These are phyloP conservation scores for Fusarium mangiferae DNA, from an alignment of 2,329 filamentous ascomycete genomes.

Conservation along the genomic window DNA sequence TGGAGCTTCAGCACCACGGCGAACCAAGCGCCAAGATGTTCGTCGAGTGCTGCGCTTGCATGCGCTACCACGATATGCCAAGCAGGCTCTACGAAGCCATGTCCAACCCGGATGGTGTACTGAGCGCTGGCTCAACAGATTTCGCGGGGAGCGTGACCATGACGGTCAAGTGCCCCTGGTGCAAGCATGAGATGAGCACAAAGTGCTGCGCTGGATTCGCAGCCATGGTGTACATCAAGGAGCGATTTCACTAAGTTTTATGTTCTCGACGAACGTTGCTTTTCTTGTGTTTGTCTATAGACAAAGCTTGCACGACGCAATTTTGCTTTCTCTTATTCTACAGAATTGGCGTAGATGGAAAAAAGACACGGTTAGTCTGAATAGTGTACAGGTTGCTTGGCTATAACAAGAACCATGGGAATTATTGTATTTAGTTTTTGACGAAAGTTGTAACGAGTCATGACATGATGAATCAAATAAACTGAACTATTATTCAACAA, in stretches of 20 bases:
- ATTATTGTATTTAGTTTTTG: slow-evolving; percentile 32
- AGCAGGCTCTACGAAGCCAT: slow-evolving; percentile 72
- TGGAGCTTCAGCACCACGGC: slow-evolving; percentile 26
- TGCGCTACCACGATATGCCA: slow-evolving; percentile 74
- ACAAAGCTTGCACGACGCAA: slow-evolving; percentile 34
- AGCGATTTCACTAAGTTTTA: slow-evolving; percentile 63
- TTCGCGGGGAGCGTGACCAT: slow-evolving; percentile 68
- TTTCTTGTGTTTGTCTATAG: slow-evolving; percentile 5
- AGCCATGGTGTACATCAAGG: slow-evolving; percentile 72
- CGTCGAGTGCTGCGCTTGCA: slow-evolving; percentile 72
- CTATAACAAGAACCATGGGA: slow-evolving; percentile 7
- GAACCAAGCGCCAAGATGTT: slow-evolving; percentile 70
- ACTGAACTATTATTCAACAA: neutral
- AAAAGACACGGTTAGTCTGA: slow-evolving; percentile 8
- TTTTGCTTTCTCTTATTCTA: slow-evolving; percentile 9
- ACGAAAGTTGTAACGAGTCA: slow-evolving; percentile 39
- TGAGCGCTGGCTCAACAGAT: slow-evolving; percentile 59
- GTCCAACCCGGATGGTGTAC: slow-evolving; percentile 66
- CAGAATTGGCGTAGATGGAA: slow-evolving; percentile 10
- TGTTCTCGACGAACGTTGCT: neutral
- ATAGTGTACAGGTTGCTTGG: slow-evolving; percentile 9
- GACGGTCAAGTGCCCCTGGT: slow-evolving; percentile 77
- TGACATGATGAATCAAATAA: slow-evolving; percentile 32
- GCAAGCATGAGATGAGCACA: slow-evolving; percentile 75
- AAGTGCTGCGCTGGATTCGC: slow-evolving; percentile 76